These are phyloP conservation scores for Zygotorulaspora danielsina DNA, from an alignment of 805 yeast genomes.

Conservation along the genomic window DNA sequence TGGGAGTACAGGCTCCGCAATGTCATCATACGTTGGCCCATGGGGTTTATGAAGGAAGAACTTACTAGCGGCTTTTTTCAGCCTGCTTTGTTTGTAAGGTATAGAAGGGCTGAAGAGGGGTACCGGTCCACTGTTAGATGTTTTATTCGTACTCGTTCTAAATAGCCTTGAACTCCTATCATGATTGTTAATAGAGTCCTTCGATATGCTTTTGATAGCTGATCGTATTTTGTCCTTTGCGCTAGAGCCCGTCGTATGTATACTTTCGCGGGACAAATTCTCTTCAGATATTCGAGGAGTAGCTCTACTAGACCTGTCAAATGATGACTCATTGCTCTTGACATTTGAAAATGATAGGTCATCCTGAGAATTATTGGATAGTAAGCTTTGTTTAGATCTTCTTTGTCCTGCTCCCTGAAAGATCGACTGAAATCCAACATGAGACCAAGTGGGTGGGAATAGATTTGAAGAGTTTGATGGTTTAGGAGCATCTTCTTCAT, in stretches of 20 bases:
- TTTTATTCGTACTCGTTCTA: slow-evolving; percentile 13
- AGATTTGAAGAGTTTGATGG: slow-evolving; percentile 16
- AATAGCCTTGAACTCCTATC: slow-evolving; percentile 18
- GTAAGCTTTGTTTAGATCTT: slow-evolving; percentile 21
- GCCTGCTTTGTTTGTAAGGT: slow-evolving; percentile 17
- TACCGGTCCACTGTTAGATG: slow-evolving; percentile 9
- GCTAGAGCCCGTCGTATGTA: slow-evolving; percentile 16
- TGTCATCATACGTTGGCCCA: slow-evolving; percentile 20
- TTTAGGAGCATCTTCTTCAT: slow-evolving; percentile 17
- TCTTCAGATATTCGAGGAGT: slow-evolving; percentile 14
- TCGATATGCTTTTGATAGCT: slow-evolving; percentile 13
- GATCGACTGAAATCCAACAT: slow-evolving; percentile 31
- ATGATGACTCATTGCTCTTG: slow-evolving; percentile 8
- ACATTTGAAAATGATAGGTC: slow-evolving; percentile 13
- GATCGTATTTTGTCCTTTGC: slow-evolving; percentile 15
- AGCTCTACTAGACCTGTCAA: slow-evolving; percentile 3
- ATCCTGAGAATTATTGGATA: slow-evolving; percentile 10
- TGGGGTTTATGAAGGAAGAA: slow-evolving; percentile 25
- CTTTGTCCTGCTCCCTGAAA: slow-evolving; percentile 22
- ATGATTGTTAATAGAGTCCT: slow-evolving; percentile 9
- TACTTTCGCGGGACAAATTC: slow-evolving; percentile 14
- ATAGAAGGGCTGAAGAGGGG: slow-evolving; percentile 10
- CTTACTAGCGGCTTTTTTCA: slow-evolving; percentile 26
- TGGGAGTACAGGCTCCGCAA: slow-evolving; percentile 25
- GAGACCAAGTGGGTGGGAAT: slow-evolving; percentile 24